Evolutionary conservation across 768 basidiomycete genomes (phyloP).

Genomic region (Boletus rubescentipes): DNA sequence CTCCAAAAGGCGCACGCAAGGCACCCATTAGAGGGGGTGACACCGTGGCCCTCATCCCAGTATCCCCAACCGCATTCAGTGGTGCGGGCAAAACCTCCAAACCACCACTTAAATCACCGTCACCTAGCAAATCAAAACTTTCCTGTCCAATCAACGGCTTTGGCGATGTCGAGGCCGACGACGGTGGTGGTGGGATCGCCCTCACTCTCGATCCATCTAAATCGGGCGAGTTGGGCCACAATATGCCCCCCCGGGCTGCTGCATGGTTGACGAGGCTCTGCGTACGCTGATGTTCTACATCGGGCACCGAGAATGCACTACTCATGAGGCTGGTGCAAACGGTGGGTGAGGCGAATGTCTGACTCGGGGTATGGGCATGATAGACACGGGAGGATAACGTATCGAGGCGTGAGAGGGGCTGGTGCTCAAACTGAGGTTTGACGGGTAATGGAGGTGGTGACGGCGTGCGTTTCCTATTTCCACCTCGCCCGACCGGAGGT

Average conservation of each 20-base stretch:
- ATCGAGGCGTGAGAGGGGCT: slow-evolving; percentile 11
- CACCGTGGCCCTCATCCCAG: background rate
- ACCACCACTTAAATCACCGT: slow-evolving; percentile 1
- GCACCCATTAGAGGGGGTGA: background rate
- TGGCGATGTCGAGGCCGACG: slow-evolving; percentile 8
- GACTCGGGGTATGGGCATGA: slow-evolving; percentile 22
- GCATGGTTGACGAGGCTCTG: slow-evolving; percentile 56
- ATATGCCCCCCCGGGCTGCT: slow-evolving; percentile 42
- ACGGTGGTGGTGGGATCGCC: slow-evolving; percentile 31
- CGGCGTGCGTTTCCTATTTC: slow-evolving; percentile 36
- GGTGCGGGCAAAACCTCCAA: background rate
- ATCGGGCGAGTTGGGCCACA: slow-evolving; percentile 37
- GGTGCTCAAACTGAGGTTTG: slow-evolving; percentile 25
- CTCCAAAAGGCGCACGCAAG: slow-evolving; percentile 2
- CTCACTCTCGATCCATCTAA: slow-evolving; percentile 22
- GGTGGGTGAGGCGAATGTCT: slow-evolving; percentile 12
- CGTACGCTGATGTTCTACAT: slow-evolving; percentile 55
- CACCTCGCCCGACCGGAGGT: slow-evolving; percentile 2
- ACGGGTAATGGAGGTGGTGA: slow-evolving; percentile 47
- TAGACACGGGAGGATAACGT: slow-evolving; percentile 9
- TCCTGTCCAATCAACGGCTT: background rate
- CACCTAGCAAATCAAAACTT: slow-evolving; percentile 21
- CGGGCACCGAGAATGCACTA: slow-evolving; percentile 8
- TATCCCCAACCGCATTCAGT: background rate
- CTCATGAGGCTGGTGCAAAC: slow-evolving; percentile 16